Evolutionary conservation across 73 alveolate genomes (phyloP), one percentile per base, ranked within the genome.

Genomic region (Paraurostyla sp.): DNA sequence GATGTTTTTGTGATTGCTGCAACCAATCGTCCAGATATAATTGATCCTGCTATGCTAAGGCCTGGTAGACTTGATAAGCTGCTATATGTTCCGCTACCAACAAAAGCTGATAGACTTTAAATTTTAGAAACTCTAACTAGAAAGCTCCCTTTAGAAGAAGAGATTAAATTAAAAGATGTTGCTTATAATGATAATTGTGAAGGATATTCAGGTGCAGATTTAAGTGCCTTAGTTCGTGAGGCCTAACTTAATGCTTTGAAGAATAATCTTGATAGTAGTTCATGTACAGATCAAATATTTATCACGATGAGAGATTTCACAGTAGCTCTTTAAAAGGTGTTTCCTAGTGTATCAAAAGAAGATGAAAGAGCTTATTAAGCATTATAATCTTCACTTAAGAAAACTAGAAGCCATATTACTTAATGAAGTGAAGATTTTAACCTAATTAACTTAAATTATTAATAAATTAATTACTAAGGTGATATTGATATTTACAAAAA

Each of bases 121-220:
- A 99, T 99, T 41, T 88, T 99, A 30, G 92, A 95, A 91, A 97
- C 99, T 57, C 76, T 96, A 42, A 87, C 97, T 15, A 95, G 94
- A 80, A 92, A 93, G 75, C 59, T 93, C 33, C 99, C 98, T 23
- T 58, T 96, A 35, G 95, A 86, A 15, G 63, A 91, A 13, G 96
- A 96, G 87, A 94, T 98, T 11, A 95, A 96, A 42, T 92, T 99
- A 89, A 88, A 68, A 4, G 75, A 76, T 35, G 68, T 99, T 25
- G 98, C 99, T 32, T 73, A 76, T 38, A 92, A 91, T 65, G 92
- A 94, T 46, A 85, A 83, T 20, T 94, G 98, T 51, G 99, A 97
- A 46, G 99, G 99, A 27, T 99, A 92, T 94, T 95, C 99, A 29
- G 99, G 99, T 6, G 99, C 99, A 20, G 99, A 99, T 88, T 71